Conservation (phyloP, 2,329 filamentous ascomycete genomes). For the Penicillium aurantiogriseum region DNA sequence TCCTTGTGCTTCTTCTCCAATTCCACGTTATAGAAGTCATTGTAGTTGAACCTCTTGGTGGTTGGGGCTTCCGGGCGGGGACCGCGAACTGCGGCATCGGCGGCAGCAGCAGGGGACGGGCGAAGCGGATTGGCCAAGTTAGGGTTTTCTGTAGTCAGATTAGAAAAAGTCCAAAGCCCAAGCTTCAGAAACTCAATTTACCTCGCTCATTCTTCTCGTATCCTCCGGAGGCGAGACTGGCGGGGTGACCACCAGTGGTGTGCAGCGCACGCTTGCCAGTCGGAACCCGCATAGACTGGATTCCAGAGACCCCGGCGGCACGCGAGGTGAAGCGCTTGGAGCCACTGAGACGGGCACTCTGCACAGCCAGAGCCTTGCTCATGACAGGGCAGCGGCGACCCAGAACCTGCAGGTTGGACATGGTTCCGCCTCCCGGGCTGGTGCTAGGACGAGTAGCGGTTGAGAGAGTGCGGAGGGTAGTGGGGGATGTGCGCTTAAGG, state of each 20-base stretch:
- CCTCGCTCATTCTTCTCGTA: constrained; percentile 53
- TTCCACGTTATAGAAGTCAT: constrained; percentile 81
- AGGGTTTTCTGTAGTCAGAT: constrained; percentile 25
- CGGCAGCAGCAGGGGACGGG: constrained; percentile 24
- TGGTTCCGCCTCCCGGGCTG: constrained; percentile 76
- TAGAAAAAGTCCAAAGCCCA: constrained; percentile 10
- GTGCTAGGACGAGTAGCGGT: constrained; percentile 64
- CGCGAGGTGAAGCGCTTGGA: constrained; percentile 42
- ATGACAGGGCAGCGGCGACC: constrained; percentile 96
- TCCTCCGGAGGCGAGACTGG: constrained; percentile 65
- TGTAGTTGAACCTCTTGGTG: constrained; percentile 75
- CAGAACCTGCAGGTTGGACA: constrained; percentile 94
- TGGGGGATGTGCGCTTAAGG: constrained; percentile 88
- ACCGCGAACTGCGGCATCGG: constrained; percentile 32
- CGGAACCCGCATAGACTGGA: constrained; percentile 50
- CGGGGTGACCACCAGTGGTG: constrained; percentile 73
- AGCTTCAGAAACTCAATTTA: constrained; percentile 29
- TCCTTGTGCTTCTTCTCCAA: constrained; percentile 99
- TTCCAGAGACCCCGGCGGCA: constrained; percentile 31
- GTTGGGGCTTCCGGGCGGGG: constrained; percentile 51
- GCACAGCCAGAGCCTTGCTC: constrained; percentile 93
- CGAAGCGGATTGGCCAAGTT: constrained; percentile 26
- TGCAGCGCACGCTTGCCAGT: constrained; percentile 72
- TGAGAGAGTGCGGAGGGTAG: constrained; percentile 84
- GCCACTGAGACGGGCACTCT: constrained; percentile 51